phyloP scores from a whole-genome alignment of 192 early-diverging fungal species.

The Entophlyctis helioformis region DNA sequence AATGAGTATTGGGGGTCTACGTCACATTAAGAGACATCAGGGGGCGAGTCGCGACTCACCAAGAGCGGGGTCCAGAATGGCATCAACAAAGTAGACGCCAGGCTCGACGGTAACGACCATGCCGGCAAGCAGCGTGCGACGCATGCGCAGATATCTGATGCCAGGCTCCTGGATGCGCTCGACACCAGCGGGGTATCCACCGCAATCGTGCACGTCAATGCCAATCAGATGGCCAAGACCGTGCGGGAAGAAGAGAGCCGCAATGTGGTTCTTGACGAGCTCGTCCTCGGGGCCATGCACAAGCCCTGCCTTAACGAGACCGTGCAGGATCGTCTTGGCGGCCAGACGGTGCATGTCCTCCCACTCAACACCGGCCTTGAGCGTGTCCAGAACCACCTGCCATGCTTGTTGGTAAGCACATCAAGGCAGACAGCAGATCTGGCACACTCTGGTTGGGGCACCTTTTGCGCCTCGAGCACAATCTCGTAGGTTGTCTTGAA shows the following conservation, averaged over 20 bases:
- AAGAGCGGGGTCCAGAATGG: conserved; percentile 54
- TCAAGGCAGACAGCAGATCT: too few relatives aligned
- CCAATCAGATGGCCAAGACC: conserved; percentile 83
- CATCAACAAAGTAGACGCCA: conserved; percentile 85
- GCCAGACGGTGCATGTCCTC: conserved; percentile 71
- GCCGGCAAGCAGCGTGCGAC: conserved; percentile 56
- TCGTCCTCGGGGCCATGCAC: conserved; percentile 50
- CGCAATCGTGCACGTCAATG: conserved; percentile 77
- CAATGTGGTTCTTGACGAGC: conserved; percentile 54
- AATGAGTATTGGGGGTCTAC: not conserved
- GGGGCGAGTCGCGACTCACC: not conserved
- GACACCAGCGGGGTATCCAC: conserved; percentile 59
- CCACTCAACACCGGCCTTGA: conserved; percentile 69
- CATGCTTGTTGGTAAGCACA: too few relatives aligned
- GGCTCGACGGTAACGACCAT: conserved; percentile 93
- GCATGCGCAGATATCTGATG: conserved; percentile 61
- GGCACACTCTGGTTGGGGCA: too few relatives aligned
- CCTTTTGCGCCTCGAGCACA: conserved; percentile 72
- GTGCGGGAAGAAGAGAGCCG: conserved; percentile 81
- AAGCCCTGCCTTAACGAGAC: conserved; percentile 60
- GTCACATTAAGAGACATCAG: not conserved
- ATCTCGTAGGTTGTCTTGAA: conserved; percentile 66
- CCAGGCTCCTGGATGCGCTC: conserved; percentile 59
- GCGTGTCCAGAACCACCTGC: conserved; percentile 48
- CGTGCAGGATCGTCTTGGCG: conserved; percentile 47